These are phyloP conservation scores for Eimeria sp. DNA, from an alignment of 169 alveolate genomes.

Conservation along the genomic window DNA sequence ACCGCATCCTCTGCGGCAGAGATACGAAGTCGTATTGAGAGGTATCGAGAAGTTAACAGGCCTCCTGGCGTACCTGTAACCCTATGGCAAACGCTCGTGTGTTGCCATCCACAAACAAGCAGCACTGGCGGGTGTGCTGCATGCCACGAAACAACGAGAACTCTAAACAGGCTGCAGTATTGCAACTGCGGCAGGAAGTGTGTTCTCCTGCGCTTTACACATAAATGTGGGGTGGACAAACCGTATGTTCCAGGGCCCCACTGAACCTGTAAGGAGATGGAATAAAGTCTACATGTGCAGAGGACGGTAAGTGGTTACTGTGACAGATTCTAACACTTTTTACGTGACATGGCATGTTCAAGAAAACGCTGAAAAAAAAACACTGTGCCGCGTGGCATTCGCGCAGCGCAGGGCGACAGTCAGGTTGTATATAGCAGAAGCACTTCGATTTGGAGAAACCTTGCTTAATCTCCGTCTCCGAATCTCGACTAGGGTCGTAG, in stretches of 20 bases:
- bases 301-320: background rate
- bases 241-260: background rate
- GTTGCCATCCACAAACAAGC: no score
- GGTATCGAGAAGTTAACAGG: no score
- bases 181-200: background rate
- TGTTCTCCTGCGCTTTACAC: background rate
- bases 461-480: background rate
- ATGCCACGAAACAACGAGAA: no score
- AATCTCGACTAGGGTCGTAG: background rate
- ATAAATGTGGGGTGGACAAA: background rate
- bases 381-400: background rate
- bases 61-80: no score
- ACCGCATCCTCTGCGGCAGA: no score
- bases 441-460: no score
- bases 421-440: background rate
- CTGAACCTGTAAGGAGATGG: background rate
- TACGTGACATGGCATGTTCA: background rate
- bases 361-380: no score
- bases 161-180: no score
- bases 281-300: background rate
- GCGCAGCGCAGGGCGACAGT: background rate
- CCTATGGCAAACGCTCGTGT: no score
- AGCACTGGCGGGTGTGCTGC: no score
- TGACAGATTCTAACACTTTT: background rate
- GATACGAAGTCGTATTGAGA: no score